Evolutionary conservation across 768 basidiomycete genomes (phyloP), one percentile per base, ranked within the genome.

Genomic region (Pleurotus tuber-regium): DNA sequence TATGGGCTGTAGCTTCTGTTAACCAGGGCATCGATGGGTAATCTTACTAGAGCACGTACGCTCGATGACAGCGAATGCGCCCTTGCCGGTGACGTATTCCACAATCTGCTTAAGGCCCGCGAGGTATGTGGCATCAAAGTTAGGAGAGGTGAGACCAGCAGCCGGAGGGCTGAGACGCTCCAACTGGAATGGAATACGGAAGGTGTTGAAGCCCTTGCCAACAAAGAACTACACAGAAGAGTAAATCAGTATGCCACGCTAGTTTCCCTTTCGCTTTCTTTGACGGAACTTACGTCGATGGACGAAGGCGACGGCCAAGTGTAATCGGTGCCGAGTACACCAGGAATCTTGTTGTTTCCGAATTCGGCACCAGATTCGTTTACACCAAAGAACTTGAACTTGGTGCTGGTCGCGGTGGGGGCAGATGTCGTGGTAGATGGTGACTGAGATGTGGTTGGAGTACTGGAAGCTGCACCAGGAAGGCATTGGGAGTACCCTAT

Each of bases 311-410:
- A 66, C 19, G 82, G 78, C 76, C 77, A 81, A 28, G 72, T 81
- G 61, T 82, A 75, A 50, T 75, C 70, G 9, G 56, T 74, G 33
- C 70, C 70, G 24, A 73, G 63, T 26, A 61, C 61, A 44, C 73
- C 73, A 12, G 83, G 83, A 57, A 75, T 70, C 14, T 59, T 65
- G 10, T 57, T 67, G 54, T 72, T 66, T 14, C 82, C 82, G 54
- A 84, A 85, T 63, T 85, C 82, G 35, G 81, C 82, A 57, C 81
- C 80, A 44, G 79, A 76, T 62, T 84, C 65, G 65, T 80, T 83
- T 38, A 83, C 82, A 63, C 83, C 83, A 54, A 83, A 82, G 70
- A 65, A 81, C 60, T 75, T 70, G 75, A 85, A 83, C 62, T 81
- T 83, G 40, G 78, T 81, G 25, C 68, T 53, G 47, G 65, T 68